phyloP scores from a whole-genome alignment of 352 stramenopile species.

The Globisporangium cederbergense region DNA sequence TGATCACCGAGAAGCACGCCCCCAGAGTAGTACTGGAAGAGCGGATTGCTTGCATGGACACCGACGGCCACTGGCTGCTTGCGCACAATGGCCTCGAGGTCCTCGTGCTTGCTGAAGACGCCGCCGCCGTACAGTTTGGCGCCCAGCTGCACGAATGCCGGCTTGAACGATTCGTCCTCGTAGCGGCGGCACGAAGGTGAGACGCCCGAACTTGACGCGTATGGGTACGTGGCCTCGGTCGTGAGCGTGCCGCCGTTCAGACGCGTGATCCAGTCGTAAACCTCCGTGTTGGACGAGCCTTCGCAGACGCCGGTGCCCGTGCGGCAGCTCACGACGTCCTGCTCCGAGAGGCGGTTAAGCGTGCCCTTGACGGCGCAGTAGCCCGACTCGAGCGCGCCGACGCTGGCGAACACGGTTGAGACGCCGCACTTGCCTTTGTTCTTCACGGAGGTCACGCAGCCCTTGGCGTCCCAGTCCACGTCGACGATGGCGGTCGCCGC shows the following conservation, averaged over 20 bases:
- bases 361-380: slow-evolving; percentile 19
- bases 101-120: slow-evolving; percentile 8
- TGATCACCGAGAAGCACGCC: slow-evolving; percentile 13
- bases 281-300: slow-evolving; percentile 2
- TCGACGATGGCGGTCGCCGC: background rate
- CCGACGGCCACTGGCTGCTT: slow-evolving; percentile 6
- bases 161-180: slow-evolving; percentile 6
- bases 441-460: slow-evolving; percentile 19
- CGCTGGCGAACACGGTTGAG: slow-evolving; percentile 18
- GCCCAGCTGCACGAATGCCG: slow-evolving; percentile 10
- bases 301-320: background rate
- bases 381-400: slow-evolving; percentile 18
- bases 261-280: slow-evolving; percentile 13
- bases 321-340: slow-evolving; percentile 16
- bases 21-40: slow-evolving; percentile 8
- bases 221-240: slow-evolving; percentile 15
- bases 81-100: slow-evolving; percentile 11
- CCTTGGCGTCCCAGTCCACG: slow-evolving; percentile 12
- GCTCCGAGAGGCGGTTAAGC: slow-evolving; percentile 10
- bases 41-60: background rate
- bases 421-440: slow-evolving; percentile 20
- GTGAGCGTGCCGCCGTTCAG: slow-evolving; percentile 13
- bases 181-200: slow-evolving; percentile 1
- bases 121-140: slow-evolving; percentile 5
- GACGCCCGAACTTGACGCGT: background rate